phyloP scores from a whole-genome alignment of 441 rosid species.

The Kokia cookei region DNA sequence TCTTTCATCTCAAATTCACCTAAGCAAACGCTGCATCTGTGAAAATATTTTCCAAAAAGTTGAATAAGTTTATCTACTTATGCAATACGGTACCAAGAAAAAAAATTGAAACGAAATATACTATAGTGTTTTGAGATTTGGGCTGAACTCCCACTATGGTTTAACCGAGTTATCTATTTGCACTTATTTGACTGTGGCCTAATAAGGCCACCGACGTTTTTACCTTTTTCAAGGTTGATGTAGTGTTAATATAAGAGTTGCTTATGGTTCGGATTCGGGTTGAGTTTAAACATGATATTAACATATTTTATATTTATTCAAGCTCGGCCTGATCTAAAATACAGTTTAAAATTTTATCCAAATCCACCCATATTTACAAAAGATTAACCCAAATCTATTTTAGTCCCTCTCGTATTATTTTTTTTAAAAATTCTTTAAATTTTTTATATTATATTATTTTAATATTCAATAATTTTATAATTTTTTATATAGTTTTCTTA shows the following conservation, averaged over 20 bases:
- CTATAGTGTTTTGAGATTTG: not conserved
- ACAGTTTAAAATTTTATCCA: too few species aligned
- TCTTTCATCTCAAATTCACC: conserved; percentile 84
- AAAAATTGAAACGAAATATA: not conserved
- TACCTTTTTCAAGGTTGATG: not conserved
- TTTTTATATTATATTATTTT: too few species aligned
- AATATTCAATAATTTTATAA: too few species aligned
- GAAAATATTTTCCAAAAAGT: not conserved
- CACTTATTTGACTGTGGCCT: not conserved
- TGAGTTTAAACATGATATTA: too few species aligned
- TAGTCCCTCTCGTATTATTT: too few species aligned
- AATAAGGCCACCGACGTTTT: not conserved
- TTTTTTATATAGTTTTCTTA: too few species aligned
- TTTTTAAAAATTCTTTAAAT: too few species aligned
- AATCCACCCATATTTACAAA: too few species aligned
- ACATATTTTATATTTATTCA: too few species aligned
- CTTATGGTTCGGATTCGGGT: rapidly evolving
- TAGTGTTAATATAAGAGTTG: too few species aligned
- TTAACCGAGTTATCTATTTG: not conserved
- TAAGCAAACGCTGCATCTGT: conserved; percentile 89
- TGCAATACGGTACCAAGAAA: not conserved
- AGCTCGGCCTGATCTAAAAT: too few species aligned
- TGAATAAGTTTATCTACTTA: not conserved
- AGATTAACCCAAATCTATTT: too few species aligned
- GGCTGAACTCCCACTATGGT: not conserved